Evolutionary conservation across 805 yeast species (phyloP).

Genomic region (Zygotorulaspora chibaensis): DNA sequence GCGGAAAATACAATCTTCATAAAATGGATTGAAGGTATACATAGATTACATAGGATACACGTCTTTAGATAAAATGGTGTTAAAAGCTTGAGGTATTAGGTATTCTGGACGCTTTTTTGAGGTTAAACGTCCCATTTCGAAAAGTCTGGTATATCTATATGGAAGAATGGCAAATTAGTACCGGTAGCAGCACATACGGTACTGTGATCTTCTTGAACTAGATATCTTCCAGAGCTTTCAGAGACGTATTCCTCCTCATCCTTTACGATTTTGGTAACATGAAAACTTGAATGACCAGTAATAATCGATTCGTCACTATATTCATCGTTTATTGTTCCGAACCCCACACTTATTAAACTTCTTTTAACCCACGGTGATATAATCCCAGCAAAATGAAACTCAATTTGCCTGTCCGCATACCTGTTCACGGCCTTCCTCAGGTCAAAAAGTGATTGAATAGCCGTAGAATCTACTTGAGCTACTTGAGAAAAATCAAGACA

Average conservation of each 20-base stretch:
- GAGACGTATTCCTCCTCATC: constrained; percentile 9
- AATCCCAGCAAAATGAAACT: constrained; percentile 83
- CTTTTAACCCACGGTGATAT: constrained; percentile 82
- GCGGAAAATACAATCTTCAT: too few relatives aligned
- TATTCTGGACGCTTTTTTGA: too few relatives aligned
- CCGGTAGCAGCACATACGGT: constrained; percentile 27
- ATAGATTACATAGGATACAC: too few relatives aligned
- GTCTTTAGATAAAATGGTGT: too few relatives aligned
- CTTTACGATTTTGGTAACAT: constrained; percentile 21
- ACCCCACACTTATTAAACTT: constrained; percentile 68
- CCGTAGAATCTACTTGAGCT: constrained; percentile 71
- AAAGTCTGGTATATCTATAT: constrained; percentile 35
- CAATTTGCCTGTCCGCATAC: constrained; percentile 78
- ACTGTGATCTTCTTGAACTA: constrained; percentile 5
- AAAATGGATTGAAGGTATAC: too few relatives aligned
- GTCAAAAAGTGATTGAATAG: constrained; percentile 75
- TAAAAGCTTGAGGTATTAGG: too few relatives aligned
- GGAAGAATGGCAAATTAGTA: constrained; percentile 34
- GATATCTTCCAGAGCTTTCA: not conserved
- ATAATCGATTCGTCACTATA: constrained; percentile 31
- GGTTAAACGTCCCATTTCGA: constrained; percentile 22
- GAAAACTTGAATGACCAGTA: constrained; percentile 27
- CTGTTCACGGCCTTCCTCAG: constrained; percentile 63
- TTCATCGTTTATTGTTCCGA: constrained; percentile 53
- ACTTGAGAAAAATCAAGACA: constrained; percentile 80